Evolutionary conservation across 768 basidiomycete species (phyloP), one percentile per base, ranked within the genome.

Genomic region (Xerocomellus chrysenteron): DNA sequence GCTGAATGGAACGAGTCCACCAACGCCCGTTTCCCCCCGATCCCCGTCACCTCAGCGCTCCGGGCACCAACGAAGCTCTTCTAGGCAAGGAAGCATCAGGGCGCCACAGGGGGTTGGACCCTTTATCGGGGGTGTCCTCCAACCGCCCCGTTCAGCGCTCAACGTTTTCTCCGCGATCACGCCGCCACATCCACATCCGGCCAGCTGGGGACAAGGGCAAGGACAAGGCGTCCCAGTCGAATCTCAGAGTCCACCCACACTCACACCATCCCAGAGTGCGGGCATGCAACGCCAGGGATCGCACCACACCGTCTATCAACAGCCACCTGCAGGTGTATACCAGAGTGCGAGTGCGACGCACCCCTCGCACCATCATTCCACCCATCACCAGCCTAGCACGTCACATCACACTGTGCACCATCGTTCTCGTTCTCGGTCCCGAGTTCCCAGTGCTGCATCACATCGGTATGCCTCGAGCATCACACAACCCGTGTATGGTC

Each of bases 391-490:
- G 8, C 58, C 65, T 4, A 58, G 30, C 49, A 54, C 58, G 0
- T 26, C 71, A 2, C 61, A 66, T 6, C 67, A 68, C 41, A n/a
- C 30, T 8, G 43, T 42, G 5, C 67, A 57, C 37, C 61, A 44
- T 47, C 71, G 64, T 30, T 30, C 46, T 47, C 71, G 64, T 24
- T 63, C 72, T 19, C 70, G 58, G 5, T 59, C 68, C 13, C 54
- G 72, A 36, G 70, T 64, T 10, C 70, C 70, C 7, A 73, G 62
- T 32, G 62, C 71, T 30, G 61, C 72, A 12, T 72, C 72, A 10
- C 71, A 73, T 47, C 59, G 66, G 19, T 67, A 72, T 52, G 63
- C 65, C 13, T 65, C 72, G 42, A 70, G 30, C 28, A 52, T 59
- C 49, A 69, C 71, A 17, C 61, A 42, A 26, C 63, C 67, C 39